A percentile compares a stretch with the other conserved stretches of the same genome.
Conservation (phyloP, 1,139 yeast species). For the Blastobotrys illinoisensis region DNA sequence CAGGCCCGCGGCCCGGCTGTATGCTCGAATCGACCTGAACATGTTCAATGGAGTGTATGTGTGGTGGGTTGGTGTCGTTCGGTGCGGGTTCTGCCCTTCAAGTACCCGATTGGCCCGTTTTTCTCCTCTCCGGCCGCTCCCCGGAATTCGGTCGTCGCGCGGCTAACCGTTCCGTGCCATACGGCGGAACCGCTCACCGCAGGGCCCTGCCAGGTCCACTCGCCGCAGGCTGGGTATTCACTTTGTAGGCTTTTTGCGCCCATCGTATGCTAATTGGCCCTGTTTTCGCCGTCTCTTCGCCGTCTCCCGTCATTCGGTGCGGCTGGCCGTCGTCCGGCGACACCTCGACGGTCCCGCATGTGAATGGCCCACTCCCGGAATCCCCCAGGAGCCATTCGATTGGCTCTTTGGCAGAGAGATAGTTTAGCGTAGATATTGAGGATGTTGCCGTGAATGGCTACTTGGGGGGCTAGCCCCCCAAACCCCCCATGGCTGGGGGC, state of each 20-base stretch:
- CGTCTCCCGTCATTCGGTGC: no score
- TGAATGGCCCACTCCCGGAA: no score
- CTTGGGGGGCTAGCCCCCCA: no score
- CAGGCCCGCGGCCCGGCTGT: background rate
- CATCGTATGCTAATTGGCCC: no score
- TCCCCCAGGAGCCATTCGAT: no score
- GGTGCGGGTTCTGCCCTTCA: background rate
- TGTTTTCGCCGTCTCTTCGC: no score
- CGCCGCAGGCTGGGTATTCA: background rate
- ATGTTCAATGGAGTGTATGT: background rate
- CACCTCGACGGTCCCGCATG: background rate
- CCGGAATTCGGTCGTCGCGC: background rate
- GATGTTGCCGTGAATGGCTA: no score
- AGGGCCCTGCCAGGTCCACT: no score
- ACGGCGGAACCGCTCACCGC: background rate
- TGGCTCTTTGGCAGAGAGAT: no score
- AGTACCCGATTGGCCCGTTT: background rate
- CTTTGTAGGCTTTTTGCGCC: background rate
- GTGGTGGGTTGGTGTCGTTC: background rate
- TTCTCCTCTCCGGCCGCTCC: conserved; percentile 1
- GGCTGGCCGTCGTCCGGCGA: background rate
- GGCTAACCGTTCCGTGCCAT: background rate
- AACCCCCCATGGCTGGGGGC: no score
- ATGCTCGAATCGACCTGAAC: background rate
- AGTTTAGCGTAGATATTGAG: no score